These are phyloP conservation scores for Penicillium crustosum DNA, from an alignment of 2,329 filamentous ascomycete species.

Conservation along the genomic window DNA sequence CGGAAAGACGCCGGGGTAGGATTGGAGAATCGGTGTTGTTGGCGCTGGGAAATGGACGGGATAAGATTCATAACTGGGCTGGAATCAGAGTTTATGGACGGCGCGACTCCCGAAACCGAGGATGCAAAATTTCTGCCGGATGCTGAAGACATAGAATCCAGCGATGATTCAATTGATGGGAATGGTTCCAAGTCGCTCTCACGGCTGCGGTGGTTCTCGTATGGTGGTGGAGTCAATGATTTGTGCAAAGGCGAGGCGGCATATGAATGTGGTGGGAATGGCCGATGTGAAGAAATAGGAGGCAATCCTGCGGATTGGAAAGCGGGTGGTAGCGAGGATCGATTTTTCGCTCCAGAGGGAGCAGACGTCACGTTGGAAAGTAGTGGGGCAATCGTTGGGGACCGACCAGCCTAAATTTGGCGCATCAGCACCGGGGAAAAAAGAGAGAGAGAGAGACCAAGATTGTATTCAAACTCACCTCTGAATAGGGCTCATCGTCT, in stretches of 20 bases:
- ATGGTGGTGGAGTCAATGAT: slow-evolving; percentile 79
- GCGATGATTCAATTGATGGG: slow-evolving; percentile 81
- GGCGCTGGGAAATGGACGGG: slow-evolving; percentile 37
- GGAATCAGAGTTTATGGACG: slow-evolving; percentile 69
- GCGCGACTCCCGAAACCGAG: slow-evolving; percentile 62
- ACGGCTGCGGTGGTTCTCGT: slow-evolving; percentile 52
- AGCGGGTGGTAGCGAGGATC: slow-evolving; percentile 62
- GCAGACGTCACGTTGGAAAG: slow-evolving; percentile 42
- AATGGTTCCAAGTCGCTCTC: slow-evolving; percentile 72
- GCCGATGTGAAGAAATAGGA: slow-evolving; percentile 40
- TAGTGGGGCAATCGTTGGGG: slow-evolving; percentile 42
- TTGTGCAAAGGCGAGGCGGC: slow-evolving; percentile 89
- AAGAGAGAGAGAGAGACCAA: slow-evolving; percentile 28
- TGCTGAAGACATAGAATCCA: slow-evolving; percentile 52
- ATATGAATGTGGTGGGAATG: slow-evolving; percentile 58
- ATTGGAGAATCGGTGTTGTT: slow-evolving; percentile 45
- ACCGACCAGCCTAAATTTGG: slow-evolving; percentile 37
- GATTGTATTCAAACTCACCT: slow-evolving; percentile 60
- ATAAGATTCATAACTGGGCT: slow-evolving; percentile 53
- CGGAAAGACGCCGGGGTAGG: slow-evolving; percentile 55
- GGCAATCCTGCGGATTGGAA: slow-evolving; percentile 53
- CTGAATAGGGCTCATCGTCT: slow-evolving; percentile 75
- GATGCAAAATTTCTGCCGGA: slow-evolving; percentile 71
- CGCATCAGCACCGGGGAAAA: slow-evolving; percentile 47
- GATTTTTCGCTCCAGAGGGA: slow-evolving; percentile 47